phyloP scores from a whole-genome alignment of 257 asterid genomes.

The Solanum megistacrolobum region DNA sequence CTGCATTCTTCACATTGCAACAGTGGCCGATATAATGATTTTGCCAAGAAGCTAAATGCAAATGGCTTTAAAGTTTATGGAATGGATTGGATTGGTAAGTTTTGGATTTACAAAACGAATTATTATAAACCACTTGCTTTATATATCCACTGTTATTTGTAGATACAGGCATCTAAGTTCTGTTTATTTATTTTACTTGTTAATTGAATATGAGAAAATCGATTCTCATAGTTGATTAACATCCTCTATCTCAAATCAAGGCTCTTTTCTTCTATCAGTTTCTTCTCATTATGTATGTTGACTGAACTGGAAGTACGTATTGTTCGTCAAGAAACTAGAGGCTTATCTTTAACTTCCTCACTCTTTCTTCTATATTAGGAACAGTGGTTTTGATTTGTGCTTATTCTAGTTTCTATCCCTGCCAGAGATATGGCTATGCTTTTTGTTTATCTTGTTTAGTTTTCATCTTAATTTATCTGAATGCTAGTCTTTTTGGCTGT shows the following conservation, averaged over 20 bases:
- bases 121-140: neutral
- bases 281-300: neutral
- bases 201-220: neutral
- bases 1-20: neutral
- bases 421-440: neutral
- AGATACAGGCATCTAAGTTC: neutral
- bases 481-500: neutral
- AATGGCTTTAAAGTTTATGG: constrained; percentile 86
- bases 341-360: neutral
- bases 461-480: neutral
- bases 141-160: neutral
- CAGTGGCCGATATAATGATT: constrained; percentile 75
- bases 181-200: neutral
- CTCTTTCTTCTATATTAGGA: neutral
- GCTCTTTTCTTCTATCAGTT: neutral
- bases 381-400: neutral
- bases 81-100: constrained; percentile 98
- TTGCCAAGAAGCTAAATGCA: constrained; percentile 73
- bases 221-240: neutral
- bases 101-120: neutral
- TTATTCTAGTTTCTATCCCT: neutral
- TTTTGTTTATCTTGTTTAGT: neutral
- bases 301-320: neutral
- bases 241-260: neutral
- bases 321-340: neutral